Evolutionary conservation across 176 grass and related monocot genomes (phyloP), one percentile per base, ranked within the genome.

Genomic region (Areca catechu): DNA sequence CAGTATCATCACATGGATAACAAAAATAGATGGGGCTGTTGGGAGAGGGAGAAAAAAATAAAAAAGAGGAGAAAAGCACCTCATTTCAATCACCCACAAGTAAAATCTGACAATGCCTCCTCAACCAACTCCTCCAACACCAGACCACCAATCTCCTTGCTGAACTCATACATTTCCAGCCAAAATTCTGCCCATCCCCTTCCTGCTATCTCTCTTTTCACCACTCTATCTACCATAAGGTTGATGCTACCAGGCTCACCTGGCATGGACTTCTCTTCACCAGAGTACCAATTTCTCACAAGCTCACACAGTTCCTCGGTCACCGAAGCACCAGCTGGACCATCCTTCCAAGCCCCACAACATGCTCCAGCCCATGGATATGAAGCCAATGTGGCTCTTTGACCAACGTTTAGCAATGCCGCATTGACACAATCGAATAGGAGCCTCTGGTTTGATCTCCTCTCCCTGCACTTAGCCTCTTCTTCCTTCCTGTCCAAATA

Each of bases 381-480:
- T 0, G 57, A 73, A 57, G 54, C 22, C 21, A 92, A 22, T 66
- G 77, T 66, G 18, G 65, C 27, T 56, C 56, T 73, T 52, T 20
- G 76, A 59, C 69, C 75, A n/a, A 92, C 66, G 48, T 89, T 81
- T 3, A 71, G 15, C 57, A 98, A 77, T 56, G 84, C 87, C 71
- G 75, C 87, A 16, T 98, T 92, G 65, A 80, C 63, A 2, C 81
- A 83, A 15, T 98, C 87, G 15, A 92, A 98, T 22, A 98, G 51
- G 19, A 98, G 67, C 57, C 43, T 85, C 48, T 85, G 72, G 62
- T 82, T 85, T 14, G 68, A 66, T 24, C 23, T 29, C 15, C 6
- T 79, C 65, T 73, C 82, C 64, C 51, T 51, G 0, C 15, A 51
- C 15, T 85, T 78, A 14, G 51, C 54, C 61, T 50, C 72, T 1